Evolutionary conservation across 2,329 filamentous ascomycete species (phyloP), one percentile per base, ranked within the genome.

Genomic region (Rachicladosporium sp.): DNA sequence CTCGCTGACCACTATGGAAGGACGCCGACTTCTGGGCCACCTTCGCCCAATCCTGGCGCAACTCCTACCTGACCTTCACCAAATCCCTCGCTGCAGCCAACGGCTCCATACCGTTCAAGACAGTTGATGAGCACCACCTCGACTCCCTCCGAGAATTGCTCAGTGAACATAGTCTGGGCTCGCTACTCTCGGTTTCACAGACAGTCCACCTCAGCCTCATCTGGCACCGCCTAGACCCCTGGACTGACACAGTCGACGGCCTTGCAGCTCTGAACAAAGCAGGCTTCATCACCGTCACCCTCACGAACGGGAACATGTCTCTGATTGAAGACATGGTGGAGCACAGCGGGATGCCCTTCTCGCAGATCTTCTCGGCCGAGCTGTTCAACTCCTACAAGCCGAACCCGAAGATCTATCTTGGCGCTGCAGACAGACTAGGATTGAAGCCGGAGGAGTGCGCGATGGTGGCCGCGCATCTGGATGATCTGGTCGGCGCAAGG

Each of bases 351-450:
- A 67, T 88, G 37, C 70, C 69, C 0, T 89, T 87, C 51, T 66
- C 67, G 13, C 61, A 68, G 39, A 50, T 87, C 31, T 65, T 80
- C 43, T 82, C 76, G 6, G 74, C 77, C 0, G 82, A 82, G 59
- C 71, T 79, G 46, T 89, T 88, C 54, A 64, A 68, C 33, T 76
- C 74, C 1, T 91, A 89, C 58, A 91, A 91, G 65, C 83, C 83
- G 1, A 69, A 74, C 44, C 71, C 74, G 6, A 65, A 58, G 37
- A 77, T 80, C 2, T 91, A 91, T 53, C 66, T 72, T 1, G 82
- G 83, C 4, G 82, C 80, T 0, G 80, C 69, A 2, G 59, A 66
- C 41, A 67, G 64, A 47, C 59, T 88, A 38, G 73, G 70, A 0
- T 45, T 78, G 32, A 50, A 69, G 44, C 71, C 78, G 0, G 55